A percentile compares a stretch with the other conserved stretches of the same genome.
phyloP scores from a whole-genome alignment of 805 yeast species.

The Kazachstania viticola region DNA sequence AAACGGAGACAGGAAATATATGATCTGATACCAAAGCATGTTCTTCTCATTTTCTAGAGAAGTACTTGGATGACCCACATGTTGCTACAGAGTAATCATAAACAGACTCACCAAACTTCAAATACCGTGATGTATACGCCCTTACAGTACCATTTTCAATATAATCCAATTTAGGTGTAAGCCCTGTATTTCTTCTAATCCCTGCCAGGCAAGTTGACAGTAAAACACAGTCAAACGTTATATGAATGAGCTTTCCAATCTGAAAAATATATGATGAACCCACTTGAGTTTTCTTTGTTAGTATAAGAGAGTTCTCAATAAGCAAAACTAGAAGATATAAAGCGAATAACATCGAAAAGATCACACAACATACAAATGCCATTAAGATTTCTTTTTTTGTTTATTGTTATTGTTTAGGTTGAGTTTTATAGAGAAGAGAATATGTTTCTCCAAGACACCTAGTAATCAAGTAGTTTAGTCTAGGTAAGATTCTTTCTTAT shows the following conservation, averaged over 20 bases:
- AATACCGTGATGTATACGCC: slow-evolving; percentile 49
- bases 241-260: slow-evolving; percentile 40
- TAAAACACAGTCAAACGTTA: slow-evolving; percentile 46
- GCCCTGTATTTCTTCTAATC: slow-evolving; percentile 59
- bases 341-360: too few relatives aligned
- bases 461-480: too few relatives aligned
- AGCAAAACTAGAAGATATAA: too few relatives aligned
- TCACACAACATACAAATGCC: not conserved
- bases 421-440: too few relatives aligned
- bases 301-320: too few relatives aligned
- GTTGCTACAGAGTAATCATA: slow-evolving; percentile 62
- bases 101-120: slow-evolving; percentile 76
- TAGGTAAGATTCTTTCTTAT: too few relatives aligned
- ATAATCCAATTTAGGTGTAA: slow-evolving; percentile 43
- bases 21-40: too few relatives aligned
- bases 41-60: slow-evolving; percentile 51
- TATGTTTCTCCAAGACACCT: too few relatives aligned
- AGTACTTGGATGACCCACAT: slow-evolving; percentile 63
- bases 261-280: not conserved
- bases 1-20: too few relatives aligned
- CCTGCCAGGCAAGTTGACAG: slow-evolving; percentile 64
- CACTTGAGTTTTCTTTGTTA: too few relatives aligned
- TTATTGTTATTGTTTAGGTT: too few relatives aligned
- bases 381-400: not conserved
- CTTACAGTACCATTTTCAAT: slow-evolving; percentile 37